Percentiles rank a stretch among this genome's conserved stretches.
Evolutionary conservation across 352 stramenopile genomes (phyloP).

Genomic region (Phytophthora sp.): DNA sequence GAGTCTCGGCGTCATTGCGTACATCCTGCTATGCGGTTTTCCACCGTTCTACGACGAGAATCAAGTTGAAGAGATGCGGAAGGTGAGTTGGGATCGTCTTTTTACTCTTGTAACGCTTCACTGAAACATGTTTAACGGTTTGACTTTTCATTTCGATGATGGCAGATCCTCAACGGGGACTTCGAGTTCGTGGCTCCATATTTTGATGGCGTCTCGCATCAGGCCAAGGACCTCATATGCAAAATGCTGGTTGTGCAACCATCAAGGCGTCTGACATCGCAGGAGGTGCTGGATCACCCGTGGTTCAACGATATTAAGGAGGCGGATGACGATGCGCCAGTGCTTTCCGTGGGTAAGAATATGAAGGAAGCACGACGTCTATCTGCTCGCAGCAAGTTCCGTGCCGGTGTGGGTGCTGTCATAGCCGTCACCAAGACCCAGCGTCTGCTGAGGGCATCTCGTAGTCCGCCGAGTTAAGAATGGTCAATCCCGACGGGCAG

Average conservation of each 20-base stretch:
- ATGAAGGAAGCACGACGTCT: constrained; percentile 66
- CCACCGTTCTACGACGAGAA: constrained; percentile 97
- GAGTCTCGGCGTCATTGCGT: constrained; percentile 90
- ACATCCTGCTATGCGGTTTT: constrained; percentile 96
- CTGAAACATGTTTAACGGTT: not conserved
- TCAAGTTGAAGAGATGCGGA: constrained; percentile 84
- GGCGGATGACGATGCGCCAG: constrained; percentile 55
- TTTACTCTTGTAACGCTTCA: not conserved
- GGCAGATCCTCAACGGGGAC: constrained; percentile 76
- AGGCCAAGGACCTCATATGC: constrained; percentile 93
- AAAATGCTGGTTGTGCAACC: constrained; percentile 93
- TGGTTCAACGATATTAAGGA: constrained; percentile 81
- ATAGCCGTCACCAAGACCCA: constrained; percentile 86
- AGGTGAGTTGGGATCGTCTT: constrained; percentile 33
- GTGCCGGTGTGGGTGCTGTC: constrained; percentile 67
- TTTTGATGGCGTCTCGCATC: constrained; percentile 90
- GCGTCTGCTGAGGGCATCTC: constrained; percentile 49
- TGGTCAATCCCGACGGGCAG: too few species aligned
- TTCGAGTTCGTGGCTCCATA: constrained; percentile 94
- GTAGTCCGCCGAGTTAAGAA: constrained; percentile 23
- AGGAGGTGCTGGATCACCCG: constrained; percentile 68
- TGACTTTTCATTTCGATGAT: constrained; percentile 1
- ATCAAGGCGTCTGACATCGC: constrained; percentile 73
- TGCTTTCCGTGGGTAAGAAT: constrained; percentile 73
- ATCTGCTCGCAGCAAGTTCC: constrained; percentile 74